A percentile compares a stretch with the other conserved stretches of the same genome.
Conservation (phyloP, 345 rosid species). For the Corchorus olitorius region DNA sequence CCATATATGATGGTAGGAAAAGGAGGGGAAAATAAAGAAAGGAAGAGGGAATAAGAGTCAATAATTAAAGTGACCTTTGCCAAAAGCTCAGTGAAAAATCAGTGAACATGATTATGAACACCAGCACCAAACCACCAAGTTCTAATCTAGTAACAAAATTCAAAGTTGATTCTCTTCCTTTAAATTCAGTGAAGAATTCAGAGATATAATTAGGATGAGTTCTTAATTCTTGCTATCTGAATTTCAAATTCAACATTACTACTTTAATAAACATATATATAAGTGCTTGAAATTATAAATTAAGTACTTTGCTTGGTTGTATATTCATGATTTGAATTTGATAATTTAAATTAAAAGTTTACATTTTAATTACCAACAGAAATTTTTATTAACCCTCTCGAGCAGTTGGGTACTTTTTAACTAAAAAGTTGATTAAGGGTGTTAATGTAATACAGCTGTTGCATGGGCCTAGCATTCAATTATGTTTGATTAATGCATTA, state of each 20-base stretch:
- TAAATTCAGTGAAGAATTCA: background rate
- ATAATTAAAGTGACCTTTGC: too few relatives aligned
- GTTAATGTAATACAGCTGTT: conserved; percentile 25
- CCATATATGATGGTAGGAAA: too few relatives aligned
- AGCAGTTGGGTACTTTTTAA: background rate
- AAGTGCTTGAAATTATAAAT: too few relatives aligned
- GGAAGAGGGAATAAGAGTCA: too few relatives aligned
- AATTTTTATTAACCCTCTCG: background rate
- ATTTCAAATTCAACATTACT: background rate
- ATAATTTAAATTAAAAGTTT: too few relatives aligned
- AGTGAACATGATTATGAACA: background rate
- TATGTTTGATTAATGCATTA: background rate
- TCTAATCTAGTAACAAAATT: background rate
- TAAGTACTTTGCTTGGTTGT: too few relatives aligned
- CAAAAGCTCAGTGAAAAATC: background rate
- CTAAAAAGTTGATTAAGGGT: background rate
- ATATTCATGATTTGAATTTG: too few relatives aligned
- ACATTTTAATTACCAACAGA: too few relatives aligned
- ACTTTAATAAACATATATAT: too few relatives aligned
- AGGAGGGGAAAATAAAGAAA: too few relatives aligned
- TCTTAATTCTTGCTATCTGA: background rate
- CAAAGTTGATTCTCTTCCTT: background rate
- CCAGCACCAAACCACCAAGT: too few relatives aligned
- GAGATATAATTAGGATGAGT: background rate
- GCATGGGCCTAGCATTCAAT: conserved; percentile 21